phyloP scores from a whole-genome alignment of 805 yeast species.

The Candida maris region DNA sequence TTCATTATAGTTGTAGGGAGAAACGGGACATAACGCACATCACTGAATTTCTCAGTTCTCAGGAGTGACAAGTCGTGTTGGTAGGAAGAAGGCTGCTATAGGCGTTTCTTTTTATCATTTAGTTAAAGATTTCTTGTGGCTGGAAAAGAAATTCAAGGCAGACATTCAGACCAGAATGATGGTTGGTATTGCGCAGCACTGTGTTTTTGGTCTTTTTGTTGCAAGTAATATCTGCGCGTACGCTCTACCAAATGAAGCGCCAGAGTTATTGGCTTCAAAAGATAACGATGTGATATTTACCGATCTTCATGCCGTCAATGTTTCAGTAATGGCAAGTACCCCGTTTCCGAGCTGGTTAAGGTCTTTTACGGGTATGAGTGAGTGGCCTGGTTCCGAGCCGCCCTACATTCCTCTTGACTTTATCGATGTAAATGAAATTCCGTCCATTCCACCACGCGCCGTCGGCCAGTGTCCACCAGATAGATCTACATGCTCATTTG shows the following conservation, averaged over 20 bases:
- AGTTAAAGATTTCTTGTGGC: no score
- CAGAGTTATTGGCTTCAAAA: not conserved
- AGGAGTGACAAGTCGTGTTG: no score
- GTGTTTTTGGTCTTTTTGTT: not conserved
- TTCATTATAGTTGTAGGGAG: no score
- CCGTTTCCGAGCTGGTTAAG: slow-evolving; percentile 75
- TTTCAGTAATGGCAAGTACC: slow-evolving; percentile 23
- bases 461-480: slow-evolving; percentile 58
- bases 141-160: no score
- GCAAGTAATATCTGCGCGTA: not conserved
- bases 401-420: slow-evolving; percentile 83
- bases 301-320: slow-evolving; percentile 20
- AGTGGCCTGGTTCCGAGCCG: slow-evolving; percentile 87
- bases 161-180: not conserved
- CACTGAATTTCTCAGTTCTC: no score
- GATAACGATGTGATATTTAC: slow-evolving; percentile 5
- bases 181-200: not conserved
- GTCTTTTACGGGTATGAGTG: slow-evolving; percentile 64
- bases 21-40: no score
- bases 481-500: slow-evolving; percentile 71
- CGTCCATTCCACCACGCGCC: slow-evolving; percentile 43
- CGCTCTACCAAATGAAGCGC: not conserved
- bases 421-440: slow-evolving; percentile 54
- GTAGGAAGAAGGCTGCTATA: no score
- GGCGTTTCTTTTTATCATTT: no score